Base-by-base conservation (phyloP, 257 asterid species). In the Mentha longifolia region DNA sequence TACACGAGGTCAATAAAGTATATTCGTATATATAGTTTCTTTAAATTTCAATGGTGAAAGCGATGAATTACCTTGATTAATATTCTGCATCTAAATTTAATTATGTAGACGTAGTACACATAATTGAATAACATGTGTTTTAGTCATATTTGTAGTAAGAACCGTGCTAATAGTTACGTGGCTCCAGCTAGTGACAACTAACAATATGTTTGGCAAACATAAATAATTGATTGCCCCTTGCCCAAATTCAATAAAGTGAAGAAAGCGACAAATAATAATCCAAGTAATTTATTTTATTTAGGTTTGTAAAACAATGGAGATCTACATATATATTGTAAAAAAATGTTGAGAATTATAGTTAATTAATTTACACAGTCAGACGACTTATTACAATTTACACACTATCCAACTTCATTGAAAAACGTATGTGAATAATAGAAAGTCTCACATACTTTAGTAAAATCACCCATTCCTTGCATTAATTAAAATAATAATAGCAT, bases 151-250 rank as follows among this genome's bases (percentile, higher is more conserved):
- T 3, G 35, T 31, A 54, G 14, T 28, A 65, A 22, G 39, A 45
- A 47, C 9, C 58, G 15, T 50, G 47, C 42, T 17, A 15, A 68
- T 37, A 68, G 19, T 52, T 68, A 14, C 47, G 39, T 14, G 51
- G n/a, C 30, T 56, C 73, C 70, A 76, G 68, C 69, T 76, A 65
- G 42, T 65, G 73, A 76, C 80, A 33, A 6, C 37, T 71, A 61
- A 42, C 51, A 17, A 75, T 15, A 61, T 51, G 22, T 49, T 49
- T 58, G 74, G 49, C 58, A 47, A n/a, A 58, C 70, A 42, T 39
- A 17, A 49, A 39, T 61, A 30, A 60, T 75, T 30, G 65, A 25
- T 37, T 54, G 43, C 11, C 52, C 30, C 15, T 25, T 75, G 60
- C 13, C 28, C 59, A 68, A 22, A 28, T 67, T 67, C 50, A 42